Percentiles rank a stretch among this genome's conserved stretches.
phyloP scores from a whole-genome alignment of 2,329 filamentous ascomycete species.

The Aspergillus aculeatinus region DNA sequence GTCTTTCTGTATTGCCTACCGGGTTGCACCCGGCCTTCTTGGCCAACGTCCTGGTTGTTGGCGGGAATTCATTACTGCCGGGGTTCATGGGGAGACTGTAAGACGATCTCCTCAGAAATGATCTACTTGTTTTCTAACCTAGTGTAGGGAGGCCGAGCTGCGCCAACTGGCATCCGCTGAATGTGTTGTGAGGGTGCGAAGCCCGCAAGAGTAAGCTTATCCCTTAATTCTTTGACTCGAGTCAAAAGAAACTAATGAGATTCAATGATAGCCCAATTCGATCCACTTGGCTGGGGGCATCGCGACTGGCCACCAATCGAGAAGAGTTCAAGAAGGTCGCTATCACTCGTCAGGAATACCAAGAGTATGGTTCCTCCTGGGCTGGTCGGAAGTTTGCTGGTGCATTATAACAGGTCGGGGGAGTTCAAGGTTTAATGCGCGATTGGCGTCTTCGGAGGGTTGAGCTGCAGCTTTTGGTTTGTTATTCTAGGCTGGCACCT shows the following conservation, averaged over 20 bases:
- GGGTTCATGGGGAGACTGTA: slow-evolving; percentile 78
- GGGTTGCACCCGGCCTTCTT: slow-evolving; percentile 80
- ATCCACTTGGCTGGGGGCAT: slow-evolving; percentile 84
- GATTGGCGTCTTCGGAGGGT: background rate
- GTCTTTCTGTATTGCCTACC: slow-evolving; percentile 70
- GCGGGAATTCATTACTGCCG: slow-evolving; percentile 76
- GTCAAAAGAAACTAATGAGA: slow-evolving; percentile 11
- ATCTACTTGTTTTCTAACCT: slow-evolving; percentile 20
- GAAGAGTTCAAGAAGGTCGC: slow-evolving; percentile 63
- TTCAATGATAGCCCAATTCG: slow-evolving; percentile 60
- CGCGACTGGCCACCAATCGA: slow-evolving; percentile 68
- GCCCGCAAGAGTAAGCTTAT: slow-evolving; percentile 58
- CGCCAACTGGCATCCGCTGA: slow-evolving; percentile 71
- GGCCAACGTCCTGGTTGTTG: slow-evolving; percentile 84
- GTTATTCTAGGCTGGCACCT: background rate
- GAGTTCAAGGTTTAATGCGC: slow-evolving; percentile 3
- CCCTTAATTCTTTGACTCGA: background rate
- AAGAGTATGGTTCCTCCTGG: slow-evolving; percentile 78
- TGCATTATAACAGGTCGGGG: slow-evolving; percentile 15
- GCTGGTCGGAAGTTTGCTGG: slow-evolving; percentile 68
- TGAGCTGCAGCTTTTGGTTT: background rate
- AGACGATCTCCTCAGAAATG: slow-evolving; percentile 18
- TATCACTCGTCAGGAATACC: slow-evolving; percentile 87
- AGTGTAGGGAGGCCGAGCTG: slow-evolving; percentile 61
- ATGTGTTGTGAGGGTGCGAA: slow-evolving; percentile 71